Conservation (phyloP, 352 stramenopile genomes). For the Globisporangium canariense region DNA sequence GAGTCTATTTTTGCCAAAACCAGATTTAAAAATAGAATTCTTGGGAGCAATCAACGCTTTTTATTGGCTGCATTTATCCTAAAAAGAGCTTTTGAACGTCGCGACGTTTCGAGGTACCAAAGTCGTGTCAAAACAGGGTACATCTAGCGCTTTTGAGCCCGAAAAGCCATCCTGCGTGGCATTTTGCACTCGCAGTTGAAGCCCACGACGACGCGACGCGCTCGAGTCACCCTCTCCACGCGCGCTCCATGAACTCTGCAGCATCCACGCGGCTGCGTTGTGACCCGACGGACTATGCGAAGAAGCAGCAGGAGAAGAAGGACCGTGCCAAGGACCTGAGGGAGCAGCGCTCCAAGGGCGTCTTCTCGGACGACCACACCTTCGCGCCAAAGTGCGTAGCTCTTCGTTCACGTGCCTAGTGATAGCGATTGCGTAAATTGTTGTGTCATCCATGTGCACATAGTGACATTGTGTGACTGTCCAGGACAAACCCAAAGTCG, state of each 20-base stretch:
- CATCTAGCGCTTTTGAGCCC: neutral
- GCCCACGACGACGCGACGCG: neutral
- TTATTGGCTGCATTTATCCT: constrained; percentile 5
- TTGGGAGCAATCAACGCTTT: neutral
- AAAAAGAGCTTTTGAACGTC: neutral
- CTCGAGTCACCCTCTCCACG: neutral
- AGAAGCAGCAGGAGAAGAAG: constrained; percentile 74
- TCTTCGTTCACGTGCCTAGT: neutral
- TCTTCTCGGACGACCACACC: constrained; percentile 76
- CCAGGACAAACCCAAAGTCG: constrained; percentile 44
- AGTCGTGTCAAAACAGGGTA: constrained; percentile 6
- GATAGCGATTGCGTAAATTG: too few relatives aligned
- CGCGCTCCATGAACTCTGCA: neutral
- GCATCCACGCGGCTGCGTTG: constrained; percentile 55
- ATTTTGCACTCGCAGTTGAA: constrained; percentile 2
- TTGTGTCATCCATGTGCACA: too few relatives aligned
- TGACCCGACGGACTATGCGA: constrained; percentile 79
- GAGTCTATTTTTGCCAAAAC: neutral
- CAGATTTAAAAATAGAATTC: neutral
- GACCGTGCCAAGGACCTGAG: constrained; percentile 73
- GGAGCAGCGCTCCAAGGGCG: constrained; percentile 56
- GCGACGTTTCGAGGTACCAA: neutral
- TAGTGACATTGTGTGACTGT: neutral
- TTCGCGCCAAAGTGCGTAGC: constrained; percentile 65
- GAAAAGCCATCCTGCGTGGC: neutral